Evolutionary conservation across 1,284 basidiomycete species (phyloP), one percentile per base, ranked within the genome.

Genomic region (Microbotryomycetes sp.): DNA sequence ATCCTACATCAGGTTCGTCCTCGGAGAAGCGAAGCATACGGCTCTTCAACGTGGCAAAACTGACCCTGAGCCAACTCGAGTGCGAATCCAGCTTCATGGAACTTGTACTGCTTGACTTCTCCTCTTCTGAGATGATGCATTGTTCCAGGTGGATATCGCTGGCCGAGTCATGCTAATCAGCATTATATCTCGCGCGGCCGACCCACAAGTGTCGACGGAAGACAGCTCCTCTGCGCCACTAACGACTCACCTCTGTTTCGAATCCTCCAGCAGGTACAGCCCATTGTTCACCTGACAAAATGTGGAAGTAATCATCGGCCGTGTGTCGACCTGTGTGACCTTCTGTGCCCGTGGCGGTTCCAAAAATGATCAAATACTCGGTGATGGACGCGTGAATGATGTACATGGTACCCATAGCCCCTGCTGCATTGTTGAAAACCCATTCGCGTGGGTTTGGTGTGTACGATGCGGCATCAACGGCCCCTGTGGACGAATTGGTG

Each of bases 401-500:
- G 77, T 91, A 97, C 94, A 98, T 97, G 49, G 86, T 86, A 49
- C 79, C 94, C 94, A 97, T 98, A 0, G 96, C 94, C 57, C 96
- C 94, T 22, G 93, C 94, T 1, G 94, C 94, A 74, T 98, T 98
- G 80, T 87, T 97, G 78, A 96, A 90, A 49, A 97, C 84, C 94
- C 94, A 97, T 73, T 97, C 92, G 48, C 72, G 59, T 23, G 71
- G 71, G 53, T 81, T 79, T 6, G 65, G 57, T 2, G 54, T 46
- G 65, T 70, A 70, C 16, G 50, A 50, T 12, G 19, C 51, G 51
- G 57, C 53, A 15, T 50, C n/a, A 53, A 64, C 56, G 7, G 54
- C n/a, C 51, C 29, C 47, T 28, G 52, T 56, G 15, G 28, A 23
- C 22, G 60, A 54, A 49, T 26, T 32, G 22, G 26, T 49, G 47